Base-by-base conservation (phyloP, 2,329 filamentous ascomycete genomes). In the Ophiocordyceps camponoti-floridani region DNA sequence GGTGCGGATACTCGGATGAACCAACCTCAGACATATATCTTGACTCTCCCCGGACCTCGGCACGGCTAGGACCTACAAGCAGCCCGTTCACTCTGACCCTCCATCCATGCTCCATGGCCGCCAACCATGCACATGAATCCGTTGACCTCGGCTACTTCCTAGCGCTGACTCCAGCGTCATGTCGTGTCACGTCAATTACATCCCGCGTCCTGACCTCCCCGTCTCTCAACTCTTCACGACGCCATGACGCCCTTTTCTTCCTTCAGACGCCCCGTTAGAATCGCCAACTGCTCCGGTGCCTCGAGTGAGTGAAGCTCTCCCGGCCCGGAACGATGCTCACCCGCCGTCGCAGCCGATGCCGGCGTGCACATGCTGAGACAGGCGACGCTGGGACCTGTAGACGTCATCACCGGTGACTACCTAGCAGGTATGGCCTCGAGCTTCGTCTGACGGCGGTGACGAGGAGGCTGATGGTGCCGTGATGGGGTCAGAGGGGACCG, bases 361-460 rank as follows among this genome's bases (percentile, higher is more conserved):
- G 50, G 45, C 18, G 41, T 51, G 8, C 48, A 56, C 41, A 59
- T 58, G 55, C 51, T 53, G 33, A 56, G 54, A 19, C 56, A 58
- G 19, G 56, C 55, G n/a, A 53, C 46, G 19, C 48, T 52, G 41
- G 55, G 54, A n/a, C 50, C 51, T 1, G 51, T 59, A 11, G 70
- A 74, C 50, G 67, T 73, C 16, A 70, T 74, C 42, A 73, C 68
- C 0, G 69, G 70, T 11, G 71, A 74, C 48, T 73, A 70, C 50
- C 61, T 72, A 35, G 64, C 66, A 10, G 65, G 64, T 62, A 50
- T 47, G 54, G 54, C 38, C 12, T 47, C 18, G 3, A 23, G 3
- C 23, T 5, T 23, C 23, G 23, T 23, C 3, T 23, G 23, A 23
- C 19, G 23, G 5, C 3, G 23, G 23, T 23, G 23, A 23, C 51